Percentiles rank a stretch among this genome's conserved stretches.
Conservation (phyloP, 2,329 filamentous ascomycete genomes). For the Claviceps pazoutovae region DNA sequence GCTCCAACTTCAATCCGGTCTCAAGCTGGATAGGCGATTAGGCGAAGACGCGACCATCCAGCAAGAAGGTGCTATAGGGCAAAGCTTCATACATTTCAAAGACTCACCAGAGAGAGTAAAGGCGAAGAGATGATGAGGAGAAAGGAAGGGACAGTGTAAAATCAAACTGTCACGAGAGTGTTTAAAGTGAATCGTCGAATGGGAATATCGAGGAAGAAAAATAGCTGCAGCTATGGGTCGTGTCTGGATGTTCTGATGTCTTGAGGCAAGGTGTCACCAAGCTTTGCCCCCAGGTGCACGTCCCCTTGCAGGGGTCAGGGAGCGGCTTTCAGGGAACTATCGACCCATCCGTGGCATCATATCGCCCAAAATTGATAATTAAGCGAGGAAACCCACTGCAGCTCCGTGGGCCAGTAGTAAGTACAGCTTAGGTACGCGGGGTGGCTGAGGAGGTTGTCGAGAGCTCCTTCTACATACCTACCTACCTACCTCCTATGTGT, state of each 20-base stretch:
- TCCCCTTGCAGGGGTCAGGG: neutral
- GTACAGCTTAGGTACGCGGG: neutral
- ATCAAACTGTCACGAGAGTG: neutral
- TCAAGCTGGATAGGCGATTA: no score
- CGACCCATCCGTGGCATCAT: neutral
- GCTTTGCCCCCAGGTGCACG: neutral
- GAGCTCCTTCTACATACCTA: neutral
- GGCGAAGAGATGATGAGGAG: neutral
- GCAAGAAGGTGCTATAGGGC: no score
- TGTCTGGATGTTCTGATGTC: slow-evolving; percentile 8
- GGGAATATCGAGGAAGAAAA: no score
- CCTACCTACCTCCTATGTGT: no score
- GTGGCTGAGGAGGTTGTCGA: neutral
- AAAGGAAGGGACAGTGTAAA: neutral
- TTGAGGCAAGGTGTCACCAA: slow-evolving; percentile 23
- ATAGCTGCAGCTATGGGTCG: slow-evolving; percentile 6
- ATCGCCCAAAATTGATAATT: slow-evolving; percentile 2
- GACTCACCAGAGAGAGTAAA: neutral
- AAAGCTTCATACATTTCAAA: neutral
- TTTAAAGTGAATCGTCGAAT: neutral
- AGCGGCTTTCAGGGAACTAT: neutral
- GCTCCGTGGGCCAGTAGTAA: neutral
- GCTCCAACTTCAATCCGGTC: no score
- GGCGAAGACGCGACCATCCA: no score
- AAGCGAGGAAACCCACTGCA: neutral